Evolutionary conservation across 139 green algal genomes (phyloP).

Genomic region (Trebouxia sp.): DNA sequence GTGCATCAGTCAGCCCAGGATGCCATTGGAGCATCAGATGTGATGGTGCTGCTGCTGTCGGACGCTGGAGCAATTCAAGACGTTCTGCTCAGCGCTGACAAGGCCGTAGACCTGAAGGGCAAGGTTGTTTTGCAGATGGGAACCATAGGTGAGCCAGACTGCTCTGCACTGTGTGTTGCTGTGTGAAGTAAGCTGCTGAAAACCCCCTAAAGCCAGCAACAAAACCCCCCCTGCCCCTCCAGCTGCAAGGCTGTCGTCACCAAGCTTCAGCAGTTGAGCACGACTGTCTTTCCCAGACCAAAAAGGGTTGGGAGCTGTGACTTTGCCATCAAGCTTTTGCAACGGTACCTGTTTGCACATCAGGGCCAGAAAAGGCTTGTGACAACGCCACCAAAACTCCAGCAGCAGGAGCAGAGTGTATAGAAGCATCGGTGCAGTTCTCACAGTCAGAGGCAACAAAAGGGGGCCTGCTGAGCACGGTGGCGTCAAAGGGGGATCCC

Average conservation of each 20-base stretch:
- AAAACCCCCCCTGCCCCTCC: too few relatives aligned
- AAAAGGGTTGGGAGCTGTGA: too few relatives aligned
- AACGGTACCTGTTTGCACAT: too few relatives aligned
- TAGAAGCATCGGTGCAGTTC: slow-evolving; percentile 41
- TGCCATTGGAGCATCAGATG: slow-evolving; percentile 23
- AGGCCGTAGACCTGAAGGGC: neutral
- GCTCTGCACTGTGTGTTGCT: too few relatives aligned
- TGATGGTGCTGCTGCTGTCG: slow-evolving; percentile 36
- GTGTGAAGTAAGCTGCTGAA: too few relatives aligned
- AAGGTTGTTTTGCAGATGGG: slow-evolving; percentile 42
- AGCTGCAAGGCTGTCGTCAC: too few relatives aligned
- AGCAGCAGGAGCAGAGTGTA: slow-evolving; percentile 32
- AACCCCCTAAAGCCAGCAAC: too few relatives aligned
- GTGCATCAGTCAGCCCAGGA: slow-evolving; percentile 3
- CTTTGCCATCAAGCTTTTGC: too few relatives aligned
- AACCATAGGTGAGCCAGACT: slow-evolving; percentile 41
- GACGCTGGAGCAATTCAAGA: slow-evolving; percentile 37
- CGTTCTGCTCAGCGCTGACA: slow-evolving; percentile 12
- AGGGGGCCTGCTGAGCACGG: slow-evolving; percentile 43
- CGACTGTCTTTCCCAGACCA: too few relatives aligned
- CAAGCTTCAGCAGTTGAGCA: too few relatives aligned
- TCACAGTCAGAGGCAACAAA: slow-evolving; percentile 38
- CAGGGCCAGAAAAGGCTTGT: slow-evolving; percentile 28
- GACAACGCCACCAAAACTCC: neutral
- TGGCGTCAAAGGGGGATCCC: slow-evolving; percentile 28